Evolutionary conservation across 2,329 filamentous ascomycete genomes (phyloP).

Genomic region (Colletotrichum higginsianum): DNA sequence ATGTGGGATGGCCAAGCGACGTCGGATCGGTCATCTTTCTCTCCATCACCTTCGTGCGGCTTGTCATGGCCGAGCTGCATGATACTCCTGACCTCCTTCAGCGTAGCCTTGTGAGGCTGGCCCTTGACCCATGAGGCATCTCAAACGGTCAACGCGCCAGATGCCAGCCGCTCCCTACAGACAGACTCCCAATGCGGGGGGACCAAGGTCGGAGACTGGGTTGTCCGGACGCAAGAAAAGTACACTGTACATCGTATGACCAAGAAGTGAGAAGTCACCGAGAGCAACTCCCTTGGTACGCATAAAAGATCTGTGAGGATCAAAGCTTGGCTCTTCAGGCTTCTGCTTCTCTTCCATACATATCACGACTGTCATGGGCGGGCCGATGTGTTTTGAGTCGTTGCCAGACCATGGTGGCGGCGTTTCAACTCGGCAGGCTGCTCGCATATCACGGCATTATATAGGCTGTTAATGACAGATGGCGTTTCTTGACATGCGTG

Average conservation of each 20-base stretch:
- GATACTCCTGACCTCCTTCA: neutral
- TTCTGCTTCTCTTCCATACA: conserved; percentile 11
- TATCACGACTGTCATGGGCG: conserved; percentile 35
- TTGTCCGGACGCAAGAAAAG: conserved; percentile 27
- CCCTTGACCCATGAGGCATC: conserved; percentile 36
- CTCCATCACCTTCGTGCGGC: neutral
- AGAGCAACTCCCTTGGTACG: conserved; percentile 5
- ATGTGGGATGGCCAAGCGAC: conserved; percentile 16
- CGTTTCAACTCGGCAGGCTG: conserved; percentile 35
- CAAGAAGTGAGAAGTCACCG: conserved; percentile 16
- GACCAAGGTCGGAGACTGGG: conserved; percentile 25
- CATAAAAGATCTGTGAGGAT: conserved; percentile 38
- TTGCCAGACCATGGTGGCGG: conserved; percentile 24
- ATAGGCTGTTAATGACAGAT: conserved; percentile 33
- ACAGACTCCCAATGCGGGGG: conserved; percentile 14
- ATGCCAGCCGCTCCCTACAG: conserved; percentile 20
- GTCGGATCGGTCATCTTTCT: neutral
- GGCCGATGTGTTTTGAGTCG: conserved; percentile 35
- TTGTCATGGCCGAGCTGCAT: conserved; percentile 16
- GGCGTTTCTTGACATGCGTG: conserved; percentile 35
- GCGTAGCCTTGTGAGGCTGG: conserved; percentile 4
- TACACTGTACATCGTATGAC: conserved; percentile 9
- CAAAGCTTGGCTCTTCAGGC: conserved; percentile 32
- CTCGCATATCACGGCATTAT: conserved; percentile 25
- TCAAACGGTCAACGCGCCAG: conserved; percentile 37